These are phyloP conservation scores for Trichoderma gamsii DNA, from an alignment of 495 filamentous ascomycete species.

Conservation along the genomic window DNA sequence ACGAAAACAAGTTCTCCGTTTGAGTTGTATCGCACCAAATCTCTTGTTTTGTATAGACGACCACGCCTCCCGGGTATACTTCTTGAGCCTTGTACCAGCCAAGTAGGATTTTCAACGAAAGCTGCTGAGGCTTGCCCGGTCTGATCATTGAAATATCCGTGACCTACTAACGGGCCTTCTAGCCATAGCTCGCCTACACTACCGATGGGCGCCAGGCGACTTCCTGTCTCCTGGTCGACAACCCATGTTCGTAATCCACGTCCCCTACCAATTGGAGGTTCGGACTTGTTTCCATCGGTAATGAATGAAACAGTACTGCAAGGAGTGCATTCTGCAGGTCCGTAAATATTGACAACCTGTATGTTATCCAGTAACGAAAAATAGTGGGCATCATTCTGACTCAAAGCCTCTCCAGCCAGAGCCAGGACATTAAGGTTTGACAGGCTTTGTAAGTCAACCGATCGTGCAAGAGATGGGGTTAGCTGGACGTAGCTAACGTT, in stretches of 20 bases:
- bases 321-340: background rate
- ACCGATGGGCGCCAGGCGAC: background rate
- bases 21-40: constrained; percentile 39
- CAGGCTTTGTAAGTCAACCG: background rate
- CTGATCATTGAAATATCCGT: background rate
- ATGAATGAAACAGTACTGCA: background rate
- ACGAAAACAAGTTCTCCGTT: constrained; percentile 39
- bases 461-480: background rate
- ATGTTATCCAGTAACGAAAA: background rate
- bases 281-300: background rate
- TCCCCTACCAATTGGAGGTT: background rate
- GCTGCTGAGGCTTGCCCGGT: background rate
- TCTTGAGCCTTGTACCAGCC: background rate
- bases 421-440: background rate
- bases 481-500: background rate
- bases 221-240: background rate
- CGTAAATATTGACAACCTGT: background rate
- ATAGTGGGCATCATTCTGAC: background rate
- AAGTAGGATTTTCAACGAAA: background rate
- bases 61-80: constrained; percentile 3
- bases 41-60: constrained; percentile 37
- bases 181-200: background rate
- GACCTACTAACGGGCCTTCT: background rate
- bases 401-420: background rate
- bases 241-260: background rate